phyloP scores from a whole-genome alignment of 1,284 basidiomycete species.

The Moesziomyces antarcticus region DNA sequence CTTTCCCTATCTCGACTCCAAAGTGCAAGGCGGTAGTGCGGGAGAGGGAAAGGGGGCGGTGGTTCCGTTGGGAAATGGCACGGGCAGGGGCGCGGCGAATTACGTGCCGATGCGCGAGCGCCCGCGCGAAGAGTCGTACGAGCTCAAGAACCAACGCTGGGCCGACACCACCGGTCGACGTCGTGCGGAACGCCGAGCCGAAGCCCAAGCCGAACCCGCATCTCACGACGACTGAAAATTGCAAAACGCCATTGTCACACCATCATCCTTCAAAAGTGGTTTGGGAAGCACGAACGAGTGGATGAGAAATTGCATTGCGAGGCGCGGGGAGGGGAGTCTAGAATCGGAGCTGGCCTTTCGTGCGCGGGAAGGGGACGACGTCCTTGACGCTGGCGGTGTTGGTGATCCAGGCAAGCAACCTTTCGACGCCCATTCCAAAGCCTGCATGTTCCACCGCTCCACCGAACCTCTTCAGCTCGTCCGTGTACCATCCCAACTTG shows the following conservation, averaged over 20 bases:
- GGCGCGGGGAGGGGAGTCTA: constrained; percentile 8
- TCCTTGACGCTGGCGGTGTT: constrained; percentile 61
- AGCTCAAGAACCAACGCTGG: constrained; percentile 40
- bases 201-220: constrained; percentile 5
- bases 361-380: constrained; percentile 56
- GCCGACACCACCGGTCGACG: constrained; percentile 14
- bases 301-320: too few species aligned
- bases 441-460: constrained; percentile 59
- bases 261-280: too few species aligned
- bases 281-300: too few species aligned
- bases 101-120: constrained; percentile 19
- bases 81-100: constrained; percentile 18
- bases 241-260: neutral
- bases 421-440: constrained; percentile 64
- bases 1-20: constrained; percentile 12
- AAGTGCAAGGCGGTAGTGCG: too few species aligned
- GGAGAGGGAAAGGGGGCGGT: neutral
- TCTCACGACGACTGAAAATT: neutral
- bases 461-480: constrained; percentile 60
- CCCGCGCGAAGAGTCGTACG: constrained; percentile 31
- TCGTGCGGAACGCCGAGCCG: too few species aligned
- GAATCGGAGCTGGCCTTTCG: constrained; percentile 52
- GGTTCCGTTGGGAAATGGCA: constrained; percentile 40
- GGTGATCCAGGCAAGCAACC: constrained; percentile 62
- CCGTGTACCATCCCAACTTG: constrained; percentile 54